A percentile compares a stretch with the other conserved stretches of the same genome.
Conservation (phyloP, 192 early-diverging fungal species). For the Backusella westeae region DNA sequence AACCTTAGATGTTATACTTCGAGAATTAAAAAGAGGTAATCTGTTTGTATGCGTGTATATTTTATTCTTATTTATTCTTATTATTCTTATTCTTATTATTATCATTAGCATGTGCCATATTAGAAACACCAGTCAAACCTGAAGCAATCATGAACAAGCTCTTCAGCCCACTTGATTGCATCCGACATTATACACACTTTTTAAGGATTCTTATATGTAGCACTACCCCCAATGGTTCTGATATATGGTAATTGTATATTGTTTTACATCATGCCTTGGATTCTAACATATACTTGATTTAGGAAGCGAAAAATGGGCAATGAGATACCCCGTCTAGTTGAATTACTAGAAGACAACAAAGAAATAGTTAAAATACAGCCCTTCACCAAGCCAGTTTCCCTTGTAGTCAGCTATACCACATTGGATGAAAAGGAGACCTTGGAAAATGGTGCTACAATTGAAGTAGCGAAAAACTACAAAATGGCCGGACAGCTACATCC, state of each 20-base stretch:
- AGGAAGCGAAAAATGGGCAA: constrained; percentile 25
- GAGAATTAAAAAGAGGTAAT: constrained; percentile 27
- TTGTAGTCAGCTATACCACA: constrained; percentile 1
- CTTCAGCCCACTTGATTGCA: constrained; percentile 13
- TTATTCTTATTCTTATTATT: not conserved
- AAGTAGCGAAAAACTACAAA: not conserved
- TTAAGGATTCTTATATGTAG: constrained; percentile 14
- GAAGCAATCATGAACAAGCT: constrained; percentile 13
- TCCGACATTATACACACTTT: constrained; percentile 19
- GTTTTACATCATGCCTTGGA: no score
- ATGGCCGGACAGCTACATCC: not conserved
- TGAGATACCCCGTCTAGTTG: constrained; percentile 14
- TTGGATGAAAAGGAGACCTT: constrained; percentile 8
- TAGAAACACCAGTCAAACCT: not conserved
- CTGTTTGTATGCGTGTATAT: not conserved
- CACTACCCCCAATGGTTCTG: constrained; percentile 16
- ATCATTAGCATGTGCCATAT: not conserved
- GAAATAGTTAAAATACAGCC: constrained; percentile 9
- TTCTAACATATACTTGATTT: not conserved
- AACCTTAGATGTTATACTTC: constrained; percentile 13
- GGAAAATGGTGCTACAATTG: not conserved
- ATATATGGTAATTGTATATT: constrained; percentile 15
- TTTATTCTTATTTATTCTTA: not conserved
- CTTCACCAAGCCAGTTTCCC: not conserved
- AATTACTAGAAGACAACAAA: not conserved